phyloP scores from a whole-genome alignment of 208 protist genomes.

The Naegleria fowleri region DNA sequence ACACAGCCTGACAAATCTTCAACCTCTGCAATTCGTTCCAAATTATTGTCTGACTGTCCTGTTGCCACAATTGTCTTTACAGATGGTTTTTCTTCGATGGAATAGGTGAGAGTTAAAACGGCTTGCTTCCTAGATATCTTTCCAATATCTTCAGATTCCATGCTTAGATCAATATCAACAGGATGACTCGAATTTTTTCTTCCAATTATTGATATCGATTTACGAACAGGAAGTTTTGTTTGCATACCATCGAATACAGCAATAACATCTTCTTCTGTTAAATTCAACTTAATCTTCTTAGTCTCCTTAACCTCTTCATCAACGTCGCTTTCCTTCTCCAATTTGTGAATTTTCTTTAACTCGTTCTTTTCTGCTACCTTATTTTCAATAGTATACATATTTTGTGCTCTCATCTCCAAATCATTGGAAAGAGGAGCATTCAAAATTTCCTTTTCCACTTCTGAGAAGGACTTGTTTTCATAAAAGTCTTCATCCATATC shows the following conservation, averaged over 20 bases:
- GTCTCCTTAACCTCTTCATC: not conserved
- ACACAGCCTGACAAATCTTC: not conserved
- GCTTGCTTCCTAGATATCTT: conserved; percentile 22
- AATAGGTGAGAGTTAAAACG: not conserved
- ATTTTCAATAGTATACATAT: not conserved
- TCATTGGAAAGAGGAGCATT: not conserved
- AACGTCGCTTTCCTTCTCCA: not conserved
- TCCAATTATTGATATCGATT: not conserved
- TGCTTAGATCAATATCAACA: not conserved
- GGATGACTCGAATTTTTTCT: not conserved
- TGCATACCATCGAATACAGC: not conserved
- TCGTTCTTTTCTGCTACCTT: not conserved
- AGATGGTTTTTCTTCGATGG: not conserved
- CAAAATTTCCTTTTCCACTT: not conserved
- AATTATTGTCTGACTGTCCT: not conserved
- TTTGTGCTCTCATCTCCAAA: not conserved
- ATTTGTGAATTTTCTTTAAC: not conserved
- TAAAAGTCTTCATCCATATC: not conserved
- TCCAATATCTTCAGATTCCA: not conserved
- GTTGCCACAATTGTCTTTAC: not conserved
- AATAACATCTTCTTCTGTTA: not conserved
- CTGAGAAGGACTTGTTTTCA: not conserved
- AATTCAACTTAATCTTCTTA: not conserved
- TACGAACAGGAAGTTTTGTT: not conserved
- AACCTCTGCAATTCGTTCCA: not conserved